Conservation (phyloP, 2,329 filamentous ascomycete species). For the Kalaharituber pfeilii region DNA sequence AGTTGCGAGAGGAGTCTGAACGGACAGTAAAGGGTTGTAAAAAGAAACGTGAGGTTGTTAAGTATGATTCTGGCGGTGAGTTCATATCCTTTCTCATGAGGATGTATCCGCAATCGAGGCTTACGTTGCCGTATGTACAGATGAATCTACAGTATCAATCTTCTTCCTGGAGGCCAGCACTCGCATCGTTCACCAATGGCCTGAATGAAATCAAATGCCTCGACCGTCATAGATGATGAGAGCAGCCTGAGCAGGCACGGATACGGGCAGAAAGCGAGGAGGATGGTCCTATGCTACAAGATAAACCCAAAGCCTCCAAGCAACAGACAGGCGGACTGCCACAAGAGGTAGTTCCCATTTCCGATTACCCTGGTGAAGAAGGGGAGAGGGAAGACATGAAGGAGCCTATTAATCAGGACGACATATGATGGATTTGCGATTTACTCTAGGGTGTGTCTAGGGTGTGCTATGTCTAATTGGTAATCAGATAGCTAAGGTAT, state of each 20-base stretch:
- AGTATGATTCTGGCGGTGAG: conserved; percentile 69
- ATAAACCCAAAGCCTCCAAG: neutral
- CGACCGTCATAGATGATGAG: conserved; percentile 41
- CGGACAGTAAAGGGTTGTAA: conserved; percentile 37
- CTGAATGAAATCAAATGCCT: conserved; percentile 44
- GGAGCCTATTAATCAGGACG: conserved; percentile 68
- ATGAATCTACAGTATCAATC: conserved; percentile 89
- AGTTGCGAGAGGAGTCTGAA: conserved; percentile 73
- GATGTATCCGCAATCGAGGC: too few relatives aligned
- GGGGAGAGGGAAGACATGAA: conserved; percentile 55
- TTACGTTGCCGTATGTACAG: conserved; percentile 34
- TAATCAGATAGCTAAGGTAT: conserved; percentile 41
- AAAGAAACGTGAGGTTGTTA: conserved; percentile 63
- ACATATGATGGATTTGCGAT: conserved; percentile 86
- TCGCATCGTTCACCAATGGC: conserved; percentile 41
- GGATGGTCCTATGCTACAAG: neutral
- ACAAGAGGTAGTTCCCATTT: conserved; percentile 14
- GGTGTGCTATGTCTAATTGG: conserved; percentile 84
- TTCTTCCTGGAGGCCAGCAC: conserved; percentile 77
- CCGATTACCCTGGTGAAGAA: conserved; percentile 7
- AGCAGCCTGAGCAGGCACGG: neutral
- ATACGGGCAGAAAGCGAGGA: conserved; percentile 4
- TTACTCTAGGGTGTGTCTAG: conserved; percentile 79
- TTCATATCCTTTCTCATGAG: conserved; percentile 4
- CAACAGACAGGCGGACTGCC: conserved; percentile 11